Conservation (phyloP, 164 flowering plant genomes). For the Vitis rotundifolia region DNA sequence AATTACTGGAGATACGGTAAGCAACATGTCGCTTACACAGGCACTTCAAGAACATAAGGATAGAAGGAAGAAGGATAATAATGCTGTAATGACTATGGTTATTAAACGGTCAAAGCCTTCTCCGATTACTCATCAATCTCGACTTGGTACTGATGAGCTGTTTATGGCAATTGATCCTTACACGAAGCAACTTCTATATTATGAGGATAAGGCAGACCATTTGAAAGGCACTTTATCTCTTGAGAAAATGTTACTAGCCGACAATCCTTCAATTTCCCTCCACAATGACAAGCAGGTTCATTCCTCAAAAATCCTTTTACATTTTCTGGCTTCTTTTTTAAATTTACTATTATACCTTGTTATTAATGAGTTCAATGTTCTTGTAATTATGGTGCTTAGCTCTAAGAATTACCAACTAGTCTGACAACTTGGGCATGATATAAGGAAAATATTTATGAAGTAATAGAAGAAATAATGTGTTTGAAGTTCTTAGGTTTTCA, state of each 20-base stretch:
- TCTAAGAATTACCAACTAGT: too few relatives aligned
- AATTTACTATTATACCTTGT: not conserved
- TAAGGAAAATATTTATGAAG: too few relatives aligned
- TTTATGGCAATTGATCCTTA: constrained; percentile 85
- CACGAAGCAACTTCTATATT: constrained; percentile 79
- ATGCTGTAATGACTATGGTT: constrained; percentile 96
- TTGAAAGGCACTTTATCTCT: constrained; percentile 60
- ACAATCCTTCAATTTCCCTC: constrained; percentile 56
- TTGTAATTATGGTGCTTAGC: too few relatives aligned
- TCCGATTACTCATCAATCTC: constrained; percentile 67
- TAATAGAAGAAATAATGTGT: too few relatives aligned
- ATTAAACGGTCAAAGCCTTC: constrained; percentile 82
- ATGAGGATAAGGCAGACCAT: constrained; percentile 72
- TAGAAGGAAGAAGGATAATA: constrained; percentile 74
- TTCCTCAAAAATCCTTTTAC: not conserved
- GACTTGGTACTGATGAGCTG: constrained; percentile 92
- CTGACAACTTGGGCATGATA: too few relatives aligned
- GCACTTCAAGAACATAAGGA: constrained; percentile 88
- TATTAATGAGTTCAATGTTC: not conserved
- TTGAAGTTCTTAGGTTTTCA: too few relatives aligned
- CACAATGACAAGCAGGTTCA: constrained; percentile 87
- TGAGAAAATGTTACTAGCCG: constrained; percentile 66
- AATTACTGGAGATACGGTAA: constrained; percentile 89
- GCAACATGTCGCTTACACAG: constrained; percentile 85
- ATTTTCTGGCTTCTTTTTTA: not conserved